Evolutionary conservation across 768 basidiomycete species (phyloP).

Genomic region (Podaxis pistillaris): DNA sequence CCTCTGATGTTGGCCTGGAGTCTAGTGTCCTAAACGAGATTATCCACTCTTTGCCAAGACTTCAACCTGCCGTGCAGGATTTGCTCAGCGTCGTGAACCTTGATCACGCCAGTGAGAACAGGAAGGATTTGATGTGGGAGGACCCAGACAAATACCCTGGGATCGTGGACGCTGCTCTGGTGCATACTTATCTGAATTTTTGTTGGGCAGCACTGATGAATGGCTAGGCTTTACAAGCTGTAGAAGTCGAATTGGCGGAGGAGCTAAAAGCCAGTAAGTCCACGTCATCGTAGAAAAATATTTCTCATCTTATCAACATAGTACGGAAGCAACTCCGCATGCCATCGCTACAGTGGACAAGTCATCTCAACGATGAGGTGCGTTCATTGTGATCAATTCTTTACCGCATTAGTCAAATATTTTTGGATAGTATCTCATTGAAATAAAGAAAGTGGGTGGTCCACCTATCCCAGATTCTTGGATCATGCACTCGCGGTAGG

Average conservation of each 20-base stretch:
- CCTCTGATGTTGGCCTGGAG: slow-evolving; percentile 52
- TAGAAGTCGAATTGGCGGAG: slow-evolving; percentile 70
- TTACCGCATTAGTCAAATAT: not conserved
- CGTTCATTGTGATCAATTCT: slow-evolving; percentile 12
- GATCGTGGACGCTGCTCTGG: slow-evolving; percentile 60
- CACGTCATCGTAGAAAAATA: not conserved
- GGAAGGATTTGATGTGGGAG: slow-evolving; percentile 71
- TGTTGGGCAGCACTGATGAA: not conserved
- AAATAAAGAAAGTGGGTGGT: slow-evolving; percentile 62
- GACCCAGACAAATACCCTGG: slow-evolving; percentile 43
- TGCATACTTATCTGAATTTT: slow-evolving; percentile 31
- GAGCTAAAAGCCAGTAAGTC: slow-evolving; percentile 66
- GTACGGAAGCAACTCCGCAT: slow-evolving; percentile 72
- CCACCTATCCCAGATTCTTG: slow-evolving; percentile 54
- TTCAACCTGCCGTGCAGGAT: slow-evolving; percentile 51
- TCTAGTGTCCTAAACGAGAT: slow-evolving; percentile 72
- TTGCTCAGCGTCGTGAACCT: slow-evolving; percentile 58
- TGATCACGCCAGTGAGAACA: slow-evolving; percentile 61
- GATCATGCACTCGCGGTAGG: slow-evolving; percentile 65
- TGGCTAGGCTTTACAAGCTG: slow-evolving; percentile 58
- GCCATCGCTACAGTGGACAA: slow-evolving; percentile 72
- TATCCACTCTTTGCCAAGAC: slow-evolving; percentile 61
- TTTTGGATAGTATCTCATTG: slow-evolving; percentile 65
- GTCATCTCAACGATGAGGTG: slow-evolving; percentile 71
- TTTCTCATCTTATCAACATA: slow-evolving; percentile 24